Base-by-base conservation (phyloP, 2,329 filamentous ascomycete genomes). In the Paecilomyces dactylethromorphus region DNA sequence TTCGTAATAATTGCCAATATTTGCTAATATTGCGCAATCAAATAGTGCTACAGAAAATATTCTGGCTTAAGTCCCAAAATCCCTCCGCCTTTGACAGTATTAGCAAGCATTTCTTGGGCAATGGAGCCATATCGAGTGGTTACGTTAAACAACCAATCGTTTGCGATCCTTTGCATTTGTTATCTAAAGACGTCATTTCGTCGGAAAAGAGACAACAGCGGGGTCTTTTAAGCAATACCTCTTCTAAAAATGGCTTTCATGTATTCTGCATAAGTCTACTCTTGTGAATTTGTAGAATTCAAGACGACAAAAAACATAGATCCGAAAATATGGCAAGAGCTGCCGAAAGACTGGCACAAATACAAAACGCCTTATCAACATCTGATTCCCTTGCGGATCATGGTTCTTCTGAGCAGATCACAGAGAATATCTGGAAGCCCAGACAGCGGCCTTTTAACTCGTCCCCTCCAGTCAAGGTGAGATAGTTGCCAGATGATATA, bases 391-490 rank as follows among this genome's bases (percentile, higher is more conserved):
- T 26, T 56, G 18, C 24, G 24, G 22, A 18, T 2, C 11, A 39
- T 8, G 3, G 21, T 39, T n/a, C 8, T 45, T 11, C 24, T 39
- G 32, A 60, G 22, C 53, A 29, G 31, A 7, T 52, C 11, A 12
- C 50, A 29, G 33, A 51, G 15, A 57, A 54, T 12, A n/a, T 39
- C 18, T 61, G 60, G 60, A 61, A 55, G 52, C 60, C 58, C 2
- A 54, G 58, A 58, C 53, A 59, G 33, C 54, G 53, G 21, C 60
- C 60, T n/a, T 61, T 57, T 31, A 51, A 61, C n/a, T 51, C 53
- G 12, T 52, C 58, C 24, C 58, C 52, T 53, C 55, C 60, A 49
- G 60, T 60, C 21, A 61, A 59, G 55, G 60, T 60, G 45, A 56
- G 53, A 59, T 53, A n/a, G n/a, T n/a, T n/a, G n/a, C n/a, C n/a